Evolutionary conservation across 179 eudicot species (phyloP), one percentile per base, ranked within the genome.

Genomic region (Amaranthus tricolor): DNA sequence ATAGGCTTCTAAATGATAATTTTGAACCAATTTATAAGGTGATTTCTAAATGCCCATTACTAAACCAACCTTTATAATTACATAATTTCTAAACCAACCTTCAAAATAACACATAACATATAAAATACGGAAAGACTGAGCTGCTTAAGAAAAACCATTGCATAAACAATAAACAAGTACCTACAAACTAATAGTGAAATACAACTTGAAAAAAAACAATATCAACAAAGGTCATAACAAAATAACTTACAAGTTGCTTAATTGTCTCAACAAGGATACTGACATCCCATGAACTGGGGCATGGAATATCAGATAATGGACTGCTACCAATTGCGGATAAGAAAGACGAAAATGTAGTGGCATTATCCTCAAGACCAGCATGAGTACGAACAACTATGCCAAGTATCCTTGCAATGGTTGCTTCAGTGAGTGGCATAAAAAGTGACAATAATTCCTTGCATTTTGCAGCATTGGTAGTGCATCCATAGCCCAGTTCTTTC

Each of bases 401-500:
- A 70, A 94, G 78, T 73, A 94, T 85, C 77, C 84, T 90, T 66
- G 97, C 88, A 69, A 94, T 73, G 54, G 85, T 91, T 58, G 72
- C 77, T 80, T 90, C 98, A 53, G 87, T 84, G 63, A 92, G 84
- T 17, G 97, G 98, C 76, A 74, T 84, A 75, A 88, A 90, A 43
- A 88, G 87, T 67, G 98, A 90, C 77, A 94, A 53, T 72, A 90
- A 76, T 47, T 91, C 93, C 77, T 86, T 92, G 97, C 98, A 94
- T 74, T 85, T 91, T 53, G 89, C 73, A 10, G 88, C 85, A 80
- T 83, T 83, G 65, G 75, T 72, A 9, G 98, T 91, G 86, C 95
- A 91, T 65, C 95, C 96, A 80, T 87, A 91, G 55, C 97, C 98
- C 72, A 90, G 75, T 84, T 94, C 98, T 70, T 86, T 91, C 88